Percentiles rank a stretch among this genome's conserved stretches.
Evolutionary conservation across 2,329 filamentous ascomycete species (phyloP).

Genomic region (Aspergillus niger): DNA sequence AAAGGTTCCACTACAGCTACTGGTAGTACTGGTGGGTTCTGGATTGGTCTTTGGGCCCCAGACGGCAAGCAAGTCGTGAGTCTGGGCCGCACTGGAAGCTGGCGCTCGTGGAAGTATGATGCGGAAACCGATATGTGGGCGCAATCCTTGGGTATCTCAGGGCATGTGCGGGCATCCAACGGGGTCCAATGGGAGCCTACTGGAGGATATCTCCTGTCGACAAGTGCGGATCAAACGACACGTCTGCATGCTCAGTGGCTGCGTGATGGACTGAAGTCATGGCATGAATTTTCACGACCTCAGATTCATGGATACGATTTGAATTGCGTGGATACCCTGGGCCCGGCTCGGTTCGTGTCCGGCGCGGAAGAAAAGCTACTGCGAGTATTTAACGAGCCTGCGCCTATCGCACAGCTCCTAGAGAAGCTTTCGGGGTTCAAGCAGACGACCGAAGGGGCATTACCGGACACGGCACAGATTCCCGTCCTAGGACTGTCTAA

Average conservation of each 20-base stretch:
- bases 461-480: slow-evolving; percentile 90
- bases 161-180: slow-evolving; percentile 79
- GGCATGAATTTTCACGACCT: slow-evolving; percentile 94
- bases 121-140: slow-evolving; percentile 67
- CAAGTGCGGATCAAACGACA: slow-evolving; percentile 89
- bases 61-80: slow-evolving; percentile 73
- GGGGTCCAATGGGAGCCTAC: slow-evolving; percentile 81
- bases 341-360: slow-evolving; percentile 77
- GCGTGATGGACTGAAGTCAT: slow-evolving; percentile 58
- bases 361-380: slow-evolving; percentile 98
- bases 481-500: slow-evolving; percentile 94
- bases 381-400: slow-evolving; percentile 89
- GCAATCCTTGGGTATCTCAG: slow-evolving; percentile 75
- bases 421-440: slow-evolving; percentile 66
- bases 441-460: slow-evolving; percentile 38
- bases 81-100: slow-evolving; percentile 87
- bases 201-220: slow-evolving; percentile 84
- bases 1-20: slow-evolving; percentile 97
- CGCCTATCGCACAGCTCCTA: slow-evolving; percentile 75
- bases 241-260: slow-evolving; percentile 82
- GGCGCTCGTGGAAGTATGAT: slow-evolving; percentile 79
- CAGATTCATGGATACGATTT: slow-evolving; percentile 98
- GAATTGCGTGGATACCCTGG: slow-evolving; percentile 84
- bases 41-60: slow-evolving; percentile 91
- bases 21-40: slow-evolving; percentile 93